Conservation (phyloP, 768 basidiomycete species). For the Agrocybe praecox region DNA sequence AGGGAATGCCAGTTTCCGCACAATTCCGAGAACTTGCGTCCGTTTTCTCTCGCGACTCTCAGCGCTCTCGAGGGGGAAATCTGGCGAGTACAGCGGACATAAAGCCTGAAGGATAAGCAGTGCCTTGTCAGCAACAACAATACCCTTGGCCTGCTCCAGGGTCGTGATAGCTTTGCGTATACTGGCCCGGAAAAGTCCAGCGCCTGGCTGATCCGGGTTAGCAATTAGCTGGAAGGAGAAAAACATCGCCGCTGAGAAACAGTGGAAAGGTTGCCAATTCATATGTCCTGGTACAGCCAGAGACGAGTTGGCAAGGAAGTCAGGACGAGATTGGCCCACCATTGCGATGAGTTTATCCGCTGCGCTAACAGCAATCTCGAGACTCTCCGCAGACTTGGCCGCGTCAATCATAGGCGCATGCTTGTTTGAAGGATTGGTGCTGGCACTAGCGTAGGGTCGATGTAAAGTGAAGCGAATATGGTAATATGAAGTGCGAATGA, state of each 20-base stretch:
- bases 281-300: constrained; percentile 80
- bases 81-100: constrained; percentile 71
- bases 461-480: constrained; percentile 88
- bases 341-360: constrained; percentile 81
- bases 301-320: constrained; percentile 70
- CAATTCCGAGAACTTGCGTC: constrained; percentile 60
- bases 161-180: constrained; percentile 70
- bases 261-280: constrained; percentile 83
- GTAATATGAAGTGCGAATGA: constrained; percentile 75
- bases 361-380: constrained; percentile 74
- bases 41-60: constrained; percentile 63
- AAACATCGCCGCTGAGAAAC: constrained; percentile 88
- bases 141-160: constrained; percentile 65
- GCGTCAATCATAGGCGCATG: constrained; percentile 33
- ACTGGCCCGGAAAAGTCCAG: constrained; percentile 73
- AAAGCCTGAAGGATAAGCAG: constrained; percentile 71
- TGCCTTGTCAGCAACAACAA: constrained; percentile 74
- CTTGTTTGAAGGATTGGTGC: constrained; percentile 21
- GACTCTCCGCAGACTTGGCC: constrained; percentile 55
- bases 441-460: constrained; percentile 67
- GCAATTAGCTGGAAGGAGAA: constrained; percentile 88
- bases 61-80: constrained; percentile 51
- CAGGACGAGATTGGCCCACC: constrained; percentile 74
- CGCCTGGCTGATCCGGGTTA: constrained; percentile 79
- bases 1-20: constrained; percentile 81